Evolutionary conservation across 371 early-diverging fungal species (phyloP), one percentile per base, ranked within the genome.

Genomic region (Mortierella sp.): DNA sequence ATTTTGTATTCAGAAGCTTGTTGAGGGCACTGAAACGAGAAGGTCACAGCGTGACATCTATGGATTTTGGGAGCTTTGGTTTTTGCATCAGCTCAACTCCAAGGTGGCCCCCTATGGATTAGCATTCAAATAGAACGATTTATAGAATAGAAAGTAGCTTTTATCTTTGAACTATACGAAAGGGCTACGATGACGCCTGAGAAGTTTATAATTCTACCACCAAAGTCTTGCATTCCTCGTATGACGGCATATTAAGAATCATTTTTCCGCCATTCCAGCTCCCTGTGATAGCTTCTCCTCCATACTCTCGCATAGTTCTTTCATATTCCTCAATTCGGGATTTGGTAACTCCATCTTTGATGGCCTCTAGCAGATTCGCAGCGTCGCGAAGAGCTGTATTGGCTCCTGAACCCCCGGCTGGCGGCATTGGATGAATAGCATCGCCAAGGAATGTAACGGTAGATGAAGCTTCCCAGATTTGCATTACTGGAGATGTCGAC

Each of bases 371-470:
- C 26, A 71, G 24, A 60, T 24, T 59, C 1, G 72, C 30, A 26
- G 72, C 65, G 61, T 71, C 72, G 24, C 61, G 72, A 59, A 71
- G 47, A 35, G 72, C 66, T 5, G 65, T 71, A 51, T 64, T 71
- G 47, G 72, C 72, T 2, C 66, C 72, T 18, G 72, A 24, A 5
- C 72, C 72, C 2, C 72, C 72, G 0, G 72, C 24, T 2, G 72
- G 72, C 1, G 64, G 72, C 61, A 71, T 59, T 8, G 59, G 64
- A 49, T 71, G 72, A 28, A 64, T 60, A 10, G 65, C 58, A 59
- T 71, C 72, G 1, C 72, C 65, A 10, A 71, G 24, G 26, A 71
- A 70, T 2, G 63, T 70, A 43, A 70, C 30, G 4, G n/a, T n/a
- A 5, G 63, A 28, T 22, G 62, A 54, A 55, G 63, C 10, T 24